phyloP scores from a whole-genome alignment of 169 alveolate species.

The Cryptosporidium canis region DNA sequence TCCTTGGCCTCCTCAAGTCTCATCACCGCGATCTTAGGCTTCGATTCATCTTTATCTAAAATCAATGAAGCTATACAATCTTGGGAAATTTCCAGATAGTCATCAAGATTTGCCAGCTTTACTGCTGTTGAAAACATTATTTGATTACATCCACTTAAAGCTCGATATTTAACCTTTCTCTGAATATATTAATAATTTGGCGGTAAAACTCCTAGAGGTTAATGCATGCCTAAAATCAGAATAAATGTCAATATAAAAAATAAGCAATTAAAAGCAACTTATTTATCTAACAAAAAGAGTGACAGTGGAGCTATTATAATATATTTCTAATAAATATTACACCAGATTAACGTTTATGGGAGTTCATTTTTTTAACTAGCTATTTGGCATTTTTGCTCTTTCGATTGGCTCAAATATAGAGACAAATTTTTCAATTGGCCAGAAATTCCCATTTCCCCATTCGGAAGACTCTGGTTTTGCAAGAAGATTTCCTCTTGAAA shows the following conservation, averaged over 20 bases:
- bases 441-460: slow-evolving; percentile 72
- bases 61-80: slow-evolving; percentile 87
- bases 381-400: slow-evolving; percentile 63
- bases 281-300: neutral
- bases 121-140: slow-evolving; percentile 82
- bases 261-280: neutral
- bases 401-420: slow-evolving; percentile 68
- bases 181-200: neutral
- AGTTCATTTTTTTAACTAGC: neutral
- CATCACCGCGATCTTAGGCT: slow-evolving; percentile 61
- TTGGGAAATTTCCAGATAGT: slow-evolving; percentile 85
- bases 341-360: neutral
- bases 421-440: slow-evolving; percentile 72
- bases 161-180: neutral
- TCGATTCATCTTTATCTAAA: slow-evolving; percentile 67
- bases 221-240: neutral
- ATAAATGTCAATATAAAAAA: neutral
- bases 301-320: no score
- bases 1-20: neutral
- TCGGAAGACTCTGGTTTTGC: slow-evolving; percentile 65
- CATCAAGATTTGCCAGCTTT: slow-evolving; percentile 85
- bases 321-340: no score
- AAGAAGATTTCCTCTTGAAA: slow-evolving; percentile 36
- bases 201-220: neutral
- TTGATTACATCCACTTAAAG: neutral